These are phyloP conservation scores for Hymenoscyphus occultus DNA, from an alignment of 2,329 filamentous ascomycete genomes.

Conservation along the genomic window DNA sequence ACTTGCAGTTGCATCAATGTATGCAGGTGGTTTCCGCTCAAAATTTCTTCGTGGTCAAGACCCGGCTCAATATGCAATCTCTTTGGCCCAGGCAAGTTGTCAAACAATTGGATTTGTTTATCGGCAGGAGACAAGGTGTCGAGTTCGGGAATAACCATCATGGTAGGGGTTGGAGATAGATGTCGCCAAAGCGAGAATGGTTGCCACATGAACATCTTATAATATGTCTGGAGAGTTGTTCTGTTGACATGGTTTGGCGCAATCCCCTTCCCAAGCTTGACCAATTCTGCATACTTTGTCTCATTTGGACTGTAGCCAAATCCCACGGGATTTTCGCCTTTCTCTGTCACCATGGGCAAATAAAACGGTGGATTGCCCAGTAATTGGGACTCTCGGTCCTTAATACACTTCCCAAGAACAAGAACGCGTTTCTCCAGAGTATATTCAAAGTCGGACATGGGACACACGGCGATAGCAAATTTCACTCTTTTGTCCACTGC, in stretches of 20 bases:
- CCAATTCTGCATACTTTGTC: neutral
- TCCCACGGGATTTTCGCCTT: neutral
- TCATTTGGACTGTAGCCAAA: neutral
- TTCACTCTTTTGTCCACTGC: constrained; percentile 41
- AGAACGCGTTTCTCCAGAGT: neutral
- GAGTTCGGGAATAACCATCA: neutral
- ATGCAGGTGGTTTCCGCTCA: too few species aligned
- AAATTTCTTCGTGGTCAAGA: too few species aligned
- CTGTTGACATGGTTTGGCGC: neutral
- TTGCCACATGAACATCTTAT: neutral
- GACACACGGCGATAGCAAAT: constrained; percentile 34
- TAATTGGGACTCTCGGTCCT: constrained; percentile 41
- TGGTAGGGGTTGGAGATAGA: neutral
- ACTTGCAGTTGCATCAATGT: too few species aligned
- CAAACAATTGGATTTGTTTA: neutral
- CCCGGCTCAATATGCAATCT: too few species aligned
- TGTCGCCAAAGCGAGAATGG: neutral
- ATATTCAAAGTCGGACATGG: constrained; percentile 14
- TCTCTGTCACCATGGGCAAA: constrained; percentile 28
- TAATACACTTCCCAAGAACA: constrained; percentile 35
- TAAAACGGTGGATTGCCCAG: constrained; percentile 40
- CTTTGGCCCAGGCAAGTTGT: too few species aligned
- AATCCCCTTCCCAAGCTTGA: neutral
- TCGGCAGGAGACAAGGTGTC: constrained; percentile 1
- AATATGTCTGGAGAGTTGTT: neutral